A percentile compares a stretch with the other conserved stretches of the same genome.
phyloP scores from a whole-genome alignment of 2,329 filamentous ascomycete species.

The Penicillium aurantiogriseum region DNA sequence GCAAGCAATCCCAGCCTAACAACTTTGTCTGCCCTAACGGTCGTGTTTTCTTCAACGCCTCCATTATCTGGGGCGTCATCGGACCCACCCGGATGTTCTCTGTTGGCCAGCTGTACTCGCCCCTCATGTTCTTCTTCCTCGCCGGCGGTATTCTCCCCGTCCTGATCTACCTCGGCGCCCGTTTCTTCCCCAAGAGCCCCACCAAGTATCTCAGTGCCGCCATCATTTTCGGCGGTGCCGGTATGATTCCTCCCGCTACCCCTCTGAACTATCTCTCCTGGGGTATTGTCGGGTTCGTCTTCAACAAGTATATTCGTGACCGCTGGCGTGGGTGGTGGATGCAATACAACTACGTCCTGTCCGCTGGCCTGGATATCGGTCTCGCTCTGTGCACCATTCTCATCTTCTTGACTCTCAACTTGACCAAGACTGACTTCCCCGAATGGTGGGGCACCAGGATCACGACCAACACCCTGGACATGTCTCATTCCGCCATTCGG shows the following conservation, averaged over 20 bases:
- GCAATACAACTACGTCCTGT: conserved; percentile 74
- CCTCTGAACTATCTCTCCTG: conserved; percentile 70
- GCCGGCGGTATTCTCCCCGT: conserved; percentile 63
- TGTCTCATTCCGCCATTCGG: conserved; percentile 59
- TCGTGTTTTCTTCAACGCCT: conserved; percentile 66
- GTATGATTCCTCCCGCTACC: conserved; percentile 66
- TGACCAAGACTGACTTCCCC: conserved; percentile 57
- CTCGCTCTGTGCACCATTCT: conserved; percentile 65
- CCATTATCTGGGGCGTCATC: conserved; percentile 71
- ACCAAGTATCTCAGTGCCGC: conserved; percentile 68
- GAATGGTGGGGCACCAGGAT: conserved; percentile 68
- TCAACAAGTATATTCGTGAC: conserved; percentile 67
- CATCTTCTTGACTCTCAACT: conserved; percentile 66
- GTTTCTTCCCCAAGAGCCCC: conserved; percentile 59
- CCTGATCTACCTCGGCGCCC: conserved; percentile 60
- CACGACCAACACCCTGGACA: conserved; percentile 62
- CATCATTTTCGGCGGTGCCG: conserved; percentile 65
- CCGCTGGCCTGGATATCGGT: conserved; percentile 68
- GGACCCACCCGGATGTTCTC: conserved; percentile 70
- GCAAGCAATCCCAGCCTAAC: conserved; percentile 57
- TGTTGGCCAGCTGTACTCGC: conserved; percentile 59
- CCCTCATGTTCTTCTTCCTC: conserved; percentile 70
- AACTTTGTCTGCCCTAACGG: conserved; percentile 60
- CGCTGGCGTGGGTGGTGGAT: conserved; percentile 71
- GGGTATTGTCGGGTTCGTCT: conserved; percentile 65